These are phyloP conservation scores for Solanum aculeatissimum DNA, from an alignment of 305 asterid genomes.

Conservation along the genomic window DNA sequence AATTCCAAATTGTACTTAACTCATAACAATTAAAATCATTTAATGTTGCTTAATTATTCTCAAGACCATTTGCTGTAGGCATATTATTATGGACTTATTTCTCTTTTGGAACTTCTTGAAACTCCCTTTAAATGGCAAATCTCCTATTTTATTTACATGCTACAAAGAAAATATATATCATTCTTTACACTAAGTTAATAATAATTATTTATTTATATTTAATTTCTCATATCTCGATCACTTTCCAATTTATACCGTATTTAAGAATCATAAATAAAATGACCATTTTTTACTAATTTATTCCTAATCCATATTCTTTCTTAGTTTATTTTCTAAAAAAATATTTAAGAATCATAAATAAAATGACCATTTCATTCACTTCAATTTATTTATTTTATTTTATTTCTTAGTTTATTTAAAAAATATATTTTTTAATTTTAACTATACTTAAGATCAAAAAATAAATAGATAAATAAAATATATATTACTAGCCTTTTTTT, in stretches of 20 bases:
- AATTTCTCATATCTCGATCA: no score
- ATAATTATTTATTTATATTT: not conserved
- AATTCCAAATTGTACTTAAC: not conserved
- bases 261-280: no score
- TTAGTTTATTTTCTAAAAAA: no score
- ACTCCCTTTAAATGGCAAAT: not conserved
- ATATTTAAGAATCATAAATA: no score
- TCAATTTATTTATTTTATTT: no score
- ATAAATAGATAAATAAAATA: not conserved
- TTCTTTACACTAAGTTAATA: not conserved
- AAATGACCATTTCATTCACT: no score
- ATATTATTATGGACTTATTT: not conserved
- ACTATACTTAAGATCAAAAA: no score
- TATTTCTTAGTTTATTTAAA: not conserved
- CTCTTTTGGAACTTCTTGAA: not conserved
- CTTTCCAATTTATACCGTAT: no score
- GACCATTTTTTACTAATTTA: no score
- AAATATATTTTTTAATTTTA: no score
- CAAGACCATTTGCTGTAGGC: not conserved
- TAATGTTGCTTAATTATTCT: not conserved
- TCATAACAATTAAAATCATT: not conserved
- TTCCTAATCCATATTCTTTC: not conserved
- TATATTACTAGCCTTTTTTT: not conserved
- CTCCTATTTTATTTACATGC: not conserved
- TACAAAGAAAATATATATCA: not conserved